These are phyloP conservation scores for Bremia lactucae DNA, from an alignment of 352 stramenopile genomes.

Conservation along the genomic window DNA sequence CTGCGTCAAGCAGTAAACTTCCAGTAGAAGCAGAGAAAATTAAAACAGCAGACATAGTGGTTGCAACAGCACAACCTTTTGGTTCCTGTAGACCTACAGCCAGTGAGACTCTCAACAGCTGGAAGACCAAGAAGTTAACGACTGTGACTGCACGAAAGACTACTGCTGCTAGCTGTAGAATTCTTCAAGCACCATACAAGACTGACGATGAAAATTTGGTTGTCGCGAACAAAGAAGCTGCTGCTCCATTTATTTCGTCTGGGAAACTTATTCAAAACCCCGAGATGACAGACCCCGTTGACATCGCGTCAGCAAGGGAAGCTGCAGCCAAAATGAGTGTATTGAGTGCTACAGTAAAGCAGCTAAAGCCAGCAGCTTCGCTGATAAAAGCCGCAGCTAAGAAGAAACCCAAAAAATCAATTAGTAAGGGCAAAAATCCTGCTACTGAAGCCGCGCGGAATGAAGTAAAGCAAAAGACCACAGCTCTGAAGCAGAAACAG, in stretches of 20 bases:
- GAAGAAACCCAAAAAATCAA: conserved; percentile 18
- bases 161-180: background rate
- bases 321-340: conserved; percentile 1
- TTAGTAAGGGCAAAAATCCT: conserved; percentile 7
- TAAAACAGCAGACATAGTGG: no score
- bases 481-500: conserved; percentile 3
- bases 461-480: conserved; percentile 9
- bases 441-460: background rate
- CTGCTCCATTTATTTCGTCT: background rate
- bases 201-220: background rate
- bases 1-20: no score
- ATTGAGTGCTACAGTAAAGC: conserved; percentile 4
- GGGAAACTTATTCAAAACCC: conserved; percentile 19
- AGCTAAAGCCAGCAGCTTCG: conserved; percentile 3
- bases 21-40: no score
- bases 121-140: no score
- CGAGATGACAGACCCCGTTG: conserved; percentile 15
- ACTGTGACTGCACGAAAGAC: background rate
- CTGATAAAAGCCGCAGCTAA: background rate
- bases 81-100: no score
- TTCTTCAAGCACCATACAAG: background rate
- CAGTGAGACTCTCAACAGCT: no score
- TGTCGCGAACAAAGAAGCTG: background rate
- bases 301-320: background rate
- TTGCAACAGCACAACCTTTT: no score